Conservation (phyloP, 2,329 filamentous ascomycete genomes). For the Periconia sp. region DNA sequence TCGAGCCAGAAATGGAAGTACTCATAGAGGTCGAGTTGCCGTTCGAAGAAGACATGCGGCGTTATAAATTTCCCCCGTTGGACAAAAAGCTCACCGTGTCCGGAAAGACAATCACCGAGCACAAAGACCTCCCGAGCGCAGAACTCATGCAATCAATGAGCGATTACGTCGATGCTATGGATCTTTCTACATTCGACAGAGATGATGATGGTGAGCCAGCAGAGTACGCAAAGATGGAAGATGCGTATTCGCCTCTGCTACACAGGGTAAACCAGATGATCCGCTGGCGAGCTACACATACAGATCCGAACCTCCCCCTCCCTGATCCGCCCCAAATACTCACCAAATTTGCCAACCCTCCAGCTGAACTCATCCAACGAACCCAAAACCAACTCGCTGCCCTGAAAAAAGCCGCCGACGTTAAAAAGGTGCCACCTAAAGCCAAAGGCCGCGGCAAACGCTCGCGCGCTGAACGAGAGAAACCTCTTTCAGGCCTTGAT, state of each 20-base stretch:
- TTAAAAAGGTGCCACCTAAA: conserved; percentile 83
- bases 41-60: conserved; percentile 87
- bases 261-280: conserved; percentile 88
- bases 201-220: conserved; percentile 68
- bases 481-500: conserved; percentile 88
- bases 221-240: conserved; percentile 78
- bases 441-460: conserved; percentile 68
- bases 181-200: conserved; percentile 69
- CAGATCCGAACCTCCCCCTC: conserved; percentile 67
- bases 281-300: conserved; percentile 76
- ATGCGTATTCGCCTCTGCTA: conserved; percentile 81
- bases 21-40: conserved; percentile 88
- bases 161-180: conserved; percentile 91
- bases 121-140: conserved; percentile 78
- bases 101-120: conserved; percentile 76
- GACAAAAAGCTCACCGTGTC: conserved; percentile 87
- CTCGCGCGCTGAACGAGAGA: conserved; percentile 64
- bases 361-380: conserved; percentile 64
- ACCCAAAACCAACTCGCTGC: conserved; percentile 61
- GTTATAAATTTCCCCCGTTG: conserved; percentile 88
- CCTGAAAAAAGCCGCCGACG: conserved; percentile 69
- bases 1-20: conserved; percentile 79
- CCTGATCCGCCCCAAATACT: conserved; percentile 49
- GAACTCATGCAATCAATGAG: conserved; percentile 80
- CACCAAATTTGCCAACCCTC: conserved; percentile 72